Evolutionary conservation across 495 filamentous ascomycete genomes (phyloP).

Genomic region (Hypoxylon subgilvum): DNA sequence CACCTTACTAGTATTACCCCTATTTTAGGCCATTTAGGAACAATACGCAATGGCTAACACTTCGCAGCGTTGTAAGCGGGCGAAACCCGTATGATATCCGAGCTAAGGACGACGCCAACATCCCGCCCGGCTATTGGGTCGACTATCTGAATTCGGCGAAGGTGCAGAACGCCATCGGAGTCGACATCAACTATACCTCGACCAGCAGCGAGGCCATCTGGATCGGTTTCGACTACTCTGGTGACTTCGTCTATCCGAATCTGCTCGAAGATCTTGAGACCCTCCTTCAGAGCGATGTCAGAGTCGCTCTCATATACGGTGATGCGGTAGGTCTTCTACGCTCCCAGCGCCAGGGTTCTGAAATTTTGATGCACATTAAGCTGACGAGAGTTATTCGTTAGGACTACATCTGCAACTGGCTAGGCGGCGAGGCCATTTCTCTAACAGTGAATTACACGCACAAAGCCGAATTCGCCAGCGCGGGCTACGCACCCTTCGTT

Average conservation of each 20-base stretch:
- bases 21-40: background rate
- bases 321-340: slow-evolving; percentile 51
- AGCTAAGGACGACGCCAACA: slow-evolving; percentile 53
- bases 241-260: slow-evolving; percentile 56
- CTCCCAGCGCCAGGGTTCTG: no score
- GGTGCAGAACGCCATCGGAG: slow-evolving; percentile 57
- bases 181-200: slow-evolving; percentile 57
- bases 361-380: no score
- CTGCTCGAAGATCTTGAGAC: slow-evolving; percentile 53
- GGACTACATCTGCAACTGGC: slow-evolving; percentile 71
- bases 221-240: slow-evolving; percentile 53
- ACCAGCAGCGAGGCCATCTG: slow-evolving; percentile 45
- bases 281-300: slow-evolving; percentile 51
- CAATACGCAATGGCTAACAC: background rate
- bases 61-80: slow-evolving; percentile 39
- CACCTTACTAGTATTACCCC: slow-evolving; percentile 49
- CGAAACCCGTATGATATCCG: slow-evolving; percentile 62
- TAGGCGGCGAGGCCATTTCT: slow-evolving; percentile 65
- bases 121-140: slow-evolving; percentile 54
- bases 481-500: slow-evolving; percentile 55
- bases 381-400: slow-evolving; percentile 1
- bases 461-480: slow-evolving; percentile 49
- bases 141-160: slow-evolving; percentile 54
- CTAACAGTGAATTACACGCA: slow-evolving; percentile 57
- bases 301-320: slow-evolving; percentile 54